Percentiles rank a stretch among this genome's conserved stretches.
These are phyloP conservation scores for Hyaloscypha hepaticicola DNA, from an alignment of 495 filamentous ascomycete genomes.

Conservation along the genomic window DNA sequence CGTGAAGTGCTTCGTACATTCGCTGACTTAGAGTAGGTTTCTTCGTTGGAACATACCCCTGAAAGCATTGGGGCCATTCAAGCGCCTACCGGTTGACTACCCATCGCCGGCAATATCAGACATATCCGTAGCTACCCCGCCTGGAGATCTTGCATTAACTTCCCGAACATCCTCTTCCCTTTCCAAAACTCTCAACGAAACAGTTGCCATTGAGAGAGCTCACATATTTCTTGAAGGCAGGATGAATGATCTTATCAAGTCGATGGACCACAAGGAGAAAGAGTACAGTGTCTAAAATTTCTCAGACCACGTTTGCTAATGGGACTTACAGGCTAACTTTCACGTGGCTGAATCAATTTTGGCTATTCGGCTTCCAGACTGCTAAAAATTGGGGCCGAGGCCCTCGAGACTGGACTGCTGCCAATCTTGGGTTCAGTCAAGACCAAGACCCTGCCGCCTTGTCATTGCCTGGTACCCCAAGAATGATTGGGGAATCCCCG, in stretches of 20 bases:
- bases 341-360: slow-evolving; percentile 3
- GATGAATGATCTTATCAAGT: background rate
- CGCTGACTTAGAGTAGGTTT: background rate
- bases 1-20: background rate
- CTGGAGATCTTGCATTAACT: background rate
- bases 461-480: slow-evolving; percentile 2
- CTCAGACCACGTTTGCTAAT: background rate
- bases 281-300: background rate
- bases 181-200: background rate
- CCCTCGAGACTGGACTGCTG: background rate
- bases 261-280: background rate
- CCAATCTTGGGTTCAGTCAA: background rate
- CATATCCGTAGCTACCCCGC: background rate
- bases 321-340: background rate
- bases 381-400: slow-evolving; percentile 2
- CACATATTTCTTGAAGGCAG: background rate
- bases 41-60: background rate
- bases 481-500: background rate
- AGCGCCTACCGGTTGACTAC: background rate
- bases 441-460: background rate
- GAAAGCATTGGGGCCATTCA: background rate
- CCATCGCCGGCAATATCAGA: background rate
- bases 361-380: slow-evolving; percentile 1
- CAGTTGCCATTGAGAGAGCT: background rate
- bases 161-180: background rate